Evolutionary conservation across 805 yeast species (phyloP).

Genomic region (Wickerhamiella allomyrinae): DNA sequence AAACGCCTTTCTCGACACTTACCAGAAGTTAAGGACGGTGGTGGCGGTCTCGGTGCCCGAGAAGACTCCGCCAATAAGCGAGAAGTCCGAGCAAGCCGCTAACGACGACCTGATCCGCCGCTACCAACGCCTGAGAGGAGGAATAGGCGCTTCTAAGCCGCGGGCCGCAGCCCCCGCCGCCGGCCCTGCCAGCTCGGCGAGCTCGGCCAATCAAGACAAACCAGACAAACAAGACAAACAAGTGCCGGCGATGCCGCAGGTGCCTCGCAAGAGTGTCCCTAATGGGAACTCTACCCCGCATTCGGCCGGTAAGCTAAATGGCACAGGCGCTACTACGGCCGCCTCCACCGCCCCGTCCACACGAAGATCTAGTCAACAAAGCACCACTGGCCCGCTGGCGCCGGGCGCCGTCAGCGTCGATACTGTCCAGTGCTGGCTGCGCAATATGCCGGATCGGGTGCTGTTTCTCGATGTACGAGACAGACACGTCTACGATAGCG

Average conservation of each 20-base stretch:
- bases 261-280: not conserved
- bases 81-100: not conserved
- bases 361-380: not conserved
- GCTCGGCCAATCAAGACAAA: not conserved
- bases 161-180: not conserved
- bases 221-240: too few species aligned
- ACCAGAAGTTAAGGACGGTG: not conserved
- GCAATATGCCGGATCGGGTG: slow-evolving; percentile 16
- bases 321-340: not conserved
- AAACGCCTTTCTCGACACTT: slow-evolving; percentile 3
- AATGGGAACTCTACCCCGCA: not conserved
- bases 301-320: not conserved
- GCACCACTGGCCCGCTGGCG: not conserved
- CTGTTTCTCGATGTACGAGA: slow-evolving; percentile 64
- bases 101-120: not conserved
- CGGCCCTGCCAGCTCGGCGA: too few species aligned
- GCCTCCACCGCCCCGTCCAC: not conserved
- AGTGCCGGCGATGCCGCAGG: too few species aligned
- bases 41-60: not conserved
- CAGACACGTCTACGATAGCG: slow-evolving; percentile 40
- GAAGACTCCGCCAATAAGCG: not conserved
- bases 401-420: not conserved
- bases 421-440: not conserved
- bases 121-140: not conserved
- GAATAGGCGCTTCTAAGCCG: not conserved